These are phyloP conservation scores for Hansenula lynferdii DNA, from an alignment of 1,139 yeast genomes.

Conservation along the genomic window DNA sequence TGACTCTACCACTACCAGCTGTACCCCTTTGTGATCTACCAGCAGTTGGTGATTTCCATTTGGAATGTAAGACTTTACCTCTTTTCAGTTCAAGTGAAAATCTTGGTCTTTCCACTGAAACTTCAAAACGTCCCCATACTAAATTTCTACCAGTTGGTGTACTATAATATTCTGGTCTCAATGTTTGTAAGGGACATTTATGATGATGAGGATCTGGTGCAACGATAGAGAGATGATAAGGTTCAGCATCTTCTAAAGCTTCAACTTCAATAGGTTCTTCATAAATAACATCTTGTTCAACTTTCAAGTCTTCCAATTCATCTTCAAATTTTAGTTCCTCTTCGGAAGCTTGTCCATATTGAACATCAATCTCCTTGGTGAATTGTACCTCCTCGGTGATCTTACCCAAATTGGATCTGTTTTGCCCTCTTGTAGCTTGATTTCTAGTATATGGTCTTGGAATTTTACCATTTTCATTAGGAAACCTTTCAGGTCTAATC, in stretches of 20 bases:
- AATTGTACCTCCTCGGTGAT: slow-evolving; percentile 28
- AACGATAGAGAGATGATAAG: slow-evolving; percentile 53
- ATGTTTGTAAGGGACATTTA: slow-evolving; percentile 79
- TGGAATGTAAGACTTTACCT: slow-evolving; percentile 68
- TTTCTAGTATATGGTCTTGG: slow-evolving; percentile 54
- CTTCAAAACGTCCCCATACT: slow-evolving; percentile 73
- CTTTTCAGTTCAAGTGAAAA: slow-evolving; percentile 76
- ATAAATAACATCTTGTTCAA: slow-evolving; percentile 24
- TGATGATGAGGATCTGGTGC: slow-evolving; percentile 95
- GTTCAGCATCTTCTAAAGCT: slow-evolving; percentile 23
- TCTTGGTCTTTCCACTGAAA: slow-evolving; percentile 70
- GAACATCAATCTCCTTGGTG: slow-evolving; percentile 34
- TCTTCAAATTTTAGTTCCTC: slow-evolving; percentile 47
- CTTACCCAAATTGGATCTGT: slow-evolving; percentile 28
- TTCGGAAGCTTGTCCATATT: slow-evolving; percentile 37
- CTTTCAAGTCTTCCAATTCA: slow-evolving; percentile 35
- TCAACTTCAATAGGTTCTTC: slow-evolving; percentile 11
- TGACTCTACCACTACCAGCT: slow-evolving; percentile 70
- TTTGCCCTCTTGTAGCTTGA: slow-evolving; percentile 38
- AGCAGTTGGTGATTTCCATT: slow-evolving; percentile 61
- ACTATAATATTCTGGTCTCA: slow-evolving; percentile 68
- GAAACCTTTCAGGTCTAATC: slow-evolving; percentile 73
- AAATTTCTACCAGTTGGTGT: slow-evolving; percentile 52
- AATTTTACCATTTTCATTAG: slow-evolving; percentile 51
- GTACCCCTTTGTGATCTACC: slow-evolving; percentile 48